Conservation (phyloP, 768 basidiomycete species). For the Lactifluus subvellereus region DNA sequence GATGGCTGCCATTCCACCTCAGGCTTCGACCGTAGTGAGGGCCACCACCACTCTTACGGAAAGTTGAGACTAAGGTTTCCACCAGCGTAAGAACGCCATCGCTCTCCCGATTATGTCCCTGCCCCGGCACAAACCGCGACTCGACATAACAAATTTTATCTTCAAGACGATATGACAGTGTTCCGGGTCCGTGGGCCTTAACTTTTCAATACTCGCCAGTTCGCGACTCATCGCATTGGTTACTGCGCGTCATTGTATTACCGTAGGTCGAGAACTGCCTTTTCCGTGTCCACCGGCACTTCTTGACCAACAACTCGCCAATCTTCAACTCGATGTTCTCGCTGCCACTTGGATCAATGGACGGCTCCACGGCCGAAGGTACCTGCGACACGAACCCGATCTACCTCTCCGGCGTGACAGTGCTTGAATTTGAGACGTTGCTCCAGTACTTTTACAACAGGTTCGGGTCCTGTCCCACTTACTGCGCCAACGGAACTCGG, state of each 20-base stretch:
- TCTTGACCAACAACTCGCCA: constrained; percentile 16
- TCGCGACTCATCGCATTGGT: background rate
- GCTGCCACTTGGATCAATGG: background rate
- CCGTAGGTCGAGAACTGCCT: constrained; percentile 14
- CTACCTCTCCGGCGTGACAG: constrained; percentile 11
- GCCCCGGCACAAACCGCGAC: too few species aligned
- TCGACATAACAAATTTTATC: too few species aligned
- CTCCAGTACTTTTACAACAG: constrained; percentile 15
- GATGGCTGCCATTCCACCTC: too few species aligned
- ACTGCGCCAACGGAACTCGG: background rate
- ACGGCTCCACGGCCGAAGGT: background rate
- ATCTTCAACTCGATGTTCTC: constrained; percentile 14
- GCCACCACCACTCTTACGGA: too few species aligned
- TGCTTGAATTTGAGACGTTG: constrained; percentile 18
- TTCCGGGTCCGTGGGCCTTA: too few species aligned
- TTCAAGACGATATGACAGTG: too few species aligned
- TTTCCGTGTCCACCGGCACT: constrained; percentile 21
- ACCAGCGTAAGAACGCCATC: too few species aligned
- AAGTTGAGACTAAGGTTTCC: too few species aligned
- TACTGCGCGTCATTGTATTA: background rate
- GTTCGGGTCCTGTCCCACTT: background rate
- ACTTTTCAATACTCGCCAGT: background rate
- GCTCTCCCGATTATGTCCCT: too few species aligned
- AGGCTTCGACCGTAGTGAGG: too few species aligned
- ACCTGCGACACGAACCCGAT: constrained; percentile 15